Base-by-base conservation (phyloP, 805 yeast species). In the Teunomyces aglyptinius region DNA sequence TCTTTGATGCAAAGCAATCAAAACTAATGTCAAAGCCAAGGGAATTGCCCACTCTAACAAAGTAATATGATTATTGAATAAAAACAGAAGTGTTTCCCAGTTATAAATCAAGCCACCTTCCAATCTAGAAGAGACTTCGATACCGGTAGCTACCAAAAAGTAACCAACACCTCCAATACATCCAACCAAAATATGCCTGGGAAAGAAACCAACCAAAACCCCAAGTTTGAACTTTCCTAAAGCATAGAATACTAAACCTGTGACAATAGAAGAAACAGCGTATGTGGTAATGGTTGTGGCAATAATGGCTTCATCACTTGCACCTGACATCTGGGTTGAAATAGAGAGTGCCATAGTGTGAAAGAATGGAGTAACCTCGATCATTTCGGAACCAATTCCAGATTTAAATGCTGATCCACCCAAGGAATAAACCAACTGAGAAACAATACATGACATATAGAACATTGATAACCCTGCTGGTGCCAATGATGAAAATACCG, bases 151-250 rank as follows among this genome's bases (percentile, higher is more conserved):
- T 1, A 90, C 71, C 42, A 94, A 72, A 65, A 94, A 94, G 68
- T 88, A 91, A 6, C 99, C 99, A 41, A 94, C 99, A 59, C 99
- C 99, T 33, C 99, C 99, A 56, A 94, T 91, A 63, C 98, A 94
- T 1, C 99, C 99, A 31, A 94, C 94, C 24, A 94, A 75, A 46
- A 94, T 92, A 65, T 94, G 99, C 50, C 97, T 76, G 1, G 99
- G 99, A 74, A 94, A 94, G 62, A 90, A 94, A 0, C 96, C 96
- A 16, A 92, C 96, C 18, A 94, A 69, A 27, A 88, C 79, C 5
- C 99, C 99, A 31, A 94, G 69, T 49, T 75, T 79, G 58, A 88
- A 80, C 57, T 82, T 85, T 5, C 99, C 99, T 38, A 94, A 72
- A 1, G 77, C 39, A 54, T 79, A 82, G 60, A 94, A 94, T 1